Base-by-base conservation (phyloP, 1,284 basidiomycete genomes). In the Cystobasidium slooffiae region DNA sequence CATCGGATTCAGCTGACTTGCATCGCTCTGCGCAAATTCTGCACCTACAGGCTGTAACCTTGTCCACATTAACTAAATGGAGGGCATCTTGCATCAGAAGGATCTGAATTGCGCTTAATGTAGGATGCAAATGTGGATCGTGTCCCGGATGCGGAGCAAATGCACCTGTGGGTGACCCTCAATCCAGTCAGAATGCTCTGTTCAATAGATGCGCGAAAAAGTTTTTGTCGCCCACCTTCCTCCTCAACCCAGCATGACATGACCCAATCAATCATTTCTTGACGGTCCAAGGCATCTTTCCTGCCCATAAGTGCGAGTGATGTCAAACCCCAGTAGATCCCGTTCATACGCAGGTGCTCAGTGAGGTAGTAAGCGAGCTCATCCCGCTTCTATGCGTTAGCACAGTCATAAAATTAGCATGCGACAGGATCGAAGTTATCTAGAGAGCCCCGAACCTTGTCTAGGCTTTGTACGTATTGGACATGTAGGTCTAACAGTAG, bases 261-360 rank as follows among this genome's bases (percentile, higher is more conserved):
- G 47, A 98, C 93, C 82, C 92, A 99, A 7, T 88, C 86, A 55
- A 99, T 87, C 87, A 94, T 92, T 74, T 92, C 93, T 14, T 92
- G 88, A 61, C 90, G 84, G 77, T 91, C 87, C 22, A 99, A 84
- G 0, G 91, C 92, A 62, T 94, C 90, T 58, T 88, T 85, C 37
- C 87, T 87, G 0, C 87, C 87, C 88, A 99, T 90, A 41, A 94
- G 86, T 63, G 87, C 90, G 3, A 97, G 84, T 0, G 96, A 93
- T 0, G 91, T 93, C 37, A 96, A 85, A 10, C 93, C 96, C 96
- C 96, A 99, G 83, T 98, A 99, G 18, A 98, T 87, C 9, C 94
- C 96, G 82, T 98, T 99, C 83, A 98, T 86, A 9, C 96, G 92
- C 8, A 99, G 86, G 83, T 99, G 96, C 8, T 94, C 87, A 0